These are phyloP conservation scores for Metschnikowia henanensis DNA, from an alignment of 805 yeast species.

Conservation along the genomic window DNA sequence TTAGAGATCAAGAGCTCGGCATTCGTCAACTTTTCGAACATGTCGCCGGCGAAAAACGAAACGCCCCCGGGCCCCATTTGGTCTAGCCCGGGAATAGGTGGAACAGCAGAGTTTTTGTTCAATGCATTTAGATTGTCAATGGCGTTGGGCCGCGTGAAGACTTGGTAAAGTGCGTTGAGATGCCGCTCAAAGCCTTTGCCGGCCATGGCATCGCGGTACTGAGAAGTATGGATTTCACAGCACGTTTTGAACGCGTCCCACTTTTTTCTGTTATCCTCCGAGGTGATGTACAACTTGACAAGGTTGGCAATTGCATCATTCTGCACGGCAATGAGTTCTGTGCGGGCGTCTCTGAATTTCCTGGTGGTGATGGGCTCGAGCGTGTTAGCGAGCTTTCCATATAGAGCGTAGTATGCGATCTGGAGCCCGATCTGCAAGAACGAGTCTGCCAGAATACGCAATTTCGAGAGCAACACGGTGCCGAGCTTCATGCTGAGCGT, in stretches of 20 bases:
- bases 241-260: slow-evolving; percentile 53
- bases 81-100: slow-evolving; percentile 13
- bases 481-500: slow-evolving; percentile 39
- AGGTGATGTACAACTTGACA: slow-evolving; percentile 66
- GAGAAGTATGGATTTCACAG: slow-evolving; percentile 50
- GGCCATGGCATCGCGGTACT: slow-evolving; percentile 50
- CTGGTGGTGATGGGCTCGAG: slow-evolving; percentile 69
- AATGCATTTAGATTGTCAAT: slow-evolving; percentile 39
- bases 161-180: slow-evolving; percentile 60
- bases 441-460: slow-evolving; percentile 49
- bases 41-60: slow-evolving; percentile 36
- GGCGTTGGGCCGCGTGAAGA: slow-evolving; percentile 45
- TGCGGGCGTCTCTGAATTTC: slow-evolving; percentile 63
- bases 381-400: slow-evolving; percentile 48
- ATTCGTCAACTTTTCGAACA: slow-evolving; percentile 32
- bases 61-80: slow-evolving; percentile 12
- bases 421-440: slow-evolving; percentile 53
- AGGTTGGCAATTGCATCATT: slow-evolving; percentile 48
- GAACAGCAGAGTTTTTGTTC: slow-evolving; percentile 29
- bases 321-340: slow-evolving; percentile 68
- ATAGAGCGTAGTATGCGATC: slow-evolving; percentile 53
- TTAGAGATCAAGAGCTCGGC: slow-evolving; percentile 48
- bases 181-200: slow-evolving; percentile 78
- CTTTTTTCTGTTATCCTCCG: slow-evolving; percentile 43
- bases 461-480: slow-evolving; percentile 36